A percentile compares a stretch with the other conserved stretches of the same genome.
Evolutionary conservation across 495 filamentous ascomycete species (phyloP).

Genomic region (Tuber indicum): DNA sequence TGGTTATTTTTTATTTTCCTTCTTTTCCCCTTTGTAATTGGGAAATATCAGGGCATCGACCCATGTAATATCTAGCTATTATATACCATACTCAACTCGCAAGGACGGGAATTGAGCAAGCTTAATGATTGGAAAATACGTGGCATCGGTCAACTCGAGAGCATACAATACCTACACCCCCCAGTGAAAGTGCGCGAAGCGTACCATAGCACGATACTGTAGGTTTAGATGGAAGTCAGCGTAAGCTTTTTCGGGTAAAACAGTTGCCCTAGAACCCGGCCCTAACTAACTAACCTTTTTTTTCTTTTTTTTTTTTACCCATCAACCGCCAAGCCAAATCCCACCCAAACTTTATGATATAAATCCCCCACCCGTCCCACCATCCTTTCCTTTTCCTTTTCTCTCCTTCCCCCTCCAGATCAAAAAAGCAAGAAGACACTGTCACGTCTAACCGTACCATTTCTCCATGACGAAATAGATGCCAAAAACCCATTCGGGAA

Average conservation of each 20-base stretch:
- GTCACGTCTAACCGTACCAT: constrained; percentile 1
- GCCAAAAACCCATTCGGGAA: neutral
- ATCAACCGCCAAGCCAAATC: neutral
- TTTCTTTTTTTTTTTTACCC: too few relatives aligned
- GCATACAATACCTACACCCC: neutral
- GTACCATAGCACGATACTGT: too few relatives aligned
- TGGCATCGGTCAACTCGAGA: neutral
- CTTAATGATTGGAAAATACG: neutral
- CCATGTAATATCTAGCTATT: neutral
- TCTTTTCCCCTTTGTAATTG: neutral
- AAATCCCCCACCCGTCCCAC: neutral
- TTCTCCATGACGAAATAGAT: neutral
- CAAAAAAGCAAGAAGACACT: constrained; percentile 6
- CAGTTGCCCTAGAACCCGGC: neutral
- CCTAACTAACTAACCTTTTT: neutral
- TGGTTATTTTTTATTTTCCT: neutral
- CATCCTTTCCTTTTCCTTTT: neutral
- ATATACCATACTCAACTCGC: neutral
- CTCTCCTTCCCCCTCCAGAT: neutral
- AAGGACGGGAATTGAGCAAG: neutral
- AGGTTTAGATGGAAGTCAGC: too few relatives aligned
- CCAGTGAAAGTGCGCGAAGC: too few relatives aligned
- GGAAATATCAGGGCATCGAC: neutral
- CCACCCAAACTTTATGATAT: neutral
- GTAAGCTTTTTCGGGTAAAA: too few relatives aligned